Base-by-base conservation (phyloP, 306 rosid genomes). In the Dryas alaskensis region DNA sequence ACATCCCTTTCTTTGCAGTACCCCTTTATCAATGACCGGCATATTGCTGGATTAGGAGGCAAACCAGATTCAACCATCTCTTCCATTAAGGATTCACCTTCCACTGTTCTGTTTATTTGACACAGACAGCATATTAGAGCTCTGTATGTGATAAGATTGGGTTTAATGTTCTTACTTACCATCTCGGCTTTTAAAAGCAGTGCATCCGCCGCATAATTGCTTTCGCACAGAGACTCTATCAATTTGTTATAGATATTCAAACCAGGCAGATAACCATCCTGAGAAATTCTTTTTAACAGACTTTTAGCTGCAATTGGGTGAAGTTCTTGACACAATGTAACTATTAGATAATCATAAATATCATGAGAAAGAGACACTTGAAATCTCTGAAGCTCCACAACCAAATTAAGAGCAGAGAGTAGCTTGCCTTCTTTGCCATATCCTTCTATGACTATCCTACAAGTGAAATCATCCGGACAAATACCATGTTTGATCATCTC, bases 281-380 rank as follows among this genome's bases (percentile, higher is more conserved):
- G 47, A 69, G 81, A 80, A 72, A 85, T 73, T 79, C 97, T 89
- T 47, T 69, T 80, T 65, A 93, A 73, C 55, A 93, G 83, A 70
- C 85, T 93, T 84, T 74, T 87, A 39, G 96, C 97, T 13, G 98
- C 98, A 73, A 88, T 88, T 1, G 98, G 97, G n/a, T 87, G 82
- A 81, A 79, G 78, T 75, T 88, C 94, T 39, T 51, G 82, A 65
- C 97, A 93, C 78, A 91, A 81, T 3, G 82, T 82, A 39, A 79
- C 85, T 40, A 91, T 46, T 16, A 93, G 90, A 84, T 80, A 83
- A 60, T 84, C 85, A 31, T 85, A 85, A n/a, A 84, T 47, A 45
- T 81, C 83, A 61, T 44, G 71, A 59, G 96, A 77, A 79, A 91
- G 54, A 48, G 68, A 67, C 59, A 88, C 61, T 72, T 84, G 82